Evolutionary conservation across 495 filamentous ascomycete species (phyloP), one percentile per base, ranked within the genome.

Genomic region (Chaetomium tenue): DNA sequence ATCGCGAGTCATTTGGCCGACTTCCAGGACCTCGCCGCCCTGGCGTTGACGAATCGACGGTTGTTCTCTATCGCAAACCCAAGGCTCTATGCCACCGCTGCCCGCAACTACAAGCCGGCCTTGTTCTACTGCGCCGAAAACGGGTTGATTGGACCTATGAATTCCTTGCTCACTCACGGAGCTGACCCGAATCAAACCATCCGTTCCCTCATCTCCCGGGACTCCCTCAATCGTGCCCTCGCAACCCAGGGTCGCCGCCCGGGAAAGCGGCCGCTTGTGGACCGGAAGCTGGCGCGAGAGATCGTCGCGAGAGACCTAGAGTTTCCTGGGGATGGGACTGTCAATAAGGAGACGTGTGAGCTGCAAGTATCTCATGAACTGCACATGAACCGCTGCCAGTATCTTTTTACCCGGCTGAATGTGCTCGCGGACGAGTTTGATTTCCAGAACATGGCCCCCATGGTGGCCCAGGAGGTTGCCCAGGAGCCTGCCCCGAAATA

Each of bases 101-200:
- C 58, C 16, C 3, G 13, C 20, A 8, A 40, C 46, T 11, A 9
- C 22, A 33, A 12, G 9, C 3, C 44, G 15, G 58, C 47, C 9
- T 18, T 61, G 9, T 52, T 51, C 47, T 40, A 61, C 47, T 20
- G 30, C 16, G 58, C 30, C 28, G 58, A 61, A 11, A 51, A 61
- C 13, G 28, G 46, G 1, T n/a, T 40, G 5, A 22, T 61, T 40
- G 8, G 4, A 4, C 13, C 58, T 4, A 30, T 23, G 16, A 4
- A 15, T 5, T 44, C 40, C 16, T 40, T 48, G 4, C 26, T 48
- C 6, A 2, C 5, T 1, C 58, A 33, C 12, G 58, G 58, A 22
- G 58, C 23, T 2, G 28, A 50, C 16, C 58, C 42, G 2, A 50
- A 50, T 7, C 15, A 16, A 25, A 15, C 37, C n/a, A 50, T 20